phyloP scores from a whole-genome alignment of 768 basidiomycete species.

The Pisolithus tinctorius region DNA sequence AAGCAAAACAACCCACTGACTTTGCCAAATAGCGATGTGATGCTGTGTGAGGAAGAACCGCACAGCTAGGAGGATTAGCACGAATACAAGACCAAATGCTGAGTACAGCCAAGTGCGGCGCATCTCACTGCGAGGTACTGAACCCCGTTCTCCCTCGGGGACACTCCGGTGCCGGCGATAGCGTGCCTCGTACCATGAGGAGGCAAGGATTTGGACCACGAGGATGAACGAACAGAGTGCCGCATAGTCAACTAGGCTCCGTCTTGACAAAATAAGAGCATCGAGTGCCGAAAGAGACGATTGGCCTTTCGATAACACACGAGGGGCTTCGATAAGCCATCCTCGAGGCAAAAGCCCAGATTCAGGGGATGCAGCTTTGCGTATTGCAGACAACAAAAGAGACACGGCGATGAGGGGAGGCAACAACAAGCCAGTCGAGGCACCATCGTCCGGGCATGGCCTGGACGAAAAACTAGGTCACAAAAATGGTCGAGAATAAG shows the following conservation, averaged over 20 bases:
- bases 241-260: slow-evolving; percentile 70
- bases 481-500: background rate
- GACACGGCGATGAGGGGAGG: slow-evolving; percentile 75
- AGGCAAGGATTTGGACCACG: slow-evolving; percentile 71
- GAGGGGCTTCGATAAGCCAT: slow-evolving; percentile 79
- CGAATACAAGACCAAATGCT: slow-evolving; percentile 53
- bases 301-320: slow-evolving; percentile 40
- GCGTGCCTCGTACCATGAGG: slow-evolving; percentile 64
- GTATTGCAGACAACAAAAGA: slow-evolving; percentile 50
- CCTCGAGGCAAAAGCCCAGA: slow-evolving; percentile 40
- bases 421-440: slow-evolving; percentile 75
- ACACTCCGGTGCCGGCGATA: slow-evolving; percentile 34
- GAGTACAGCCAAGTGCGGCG: slow-evolving; percentile 57
- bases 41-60: slow-evolving; percentile 39
- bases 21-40: slow-evolving; percentile 59
- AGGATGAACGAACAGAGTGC: slow-evolving; percentile 78
- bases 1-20: slow-evolving; percentile 35
- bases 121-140: slow-evolving; percentile 70
- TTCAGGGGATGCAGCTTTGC: slow-evolving; percentile 24
- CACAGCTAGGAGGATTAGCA: slow-evolving; percentile 40
- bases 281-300: slow-evolving; percentile 39
- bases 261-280: slow-evolving; percentile 61
- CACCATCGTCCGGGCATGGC: slow-evolving; percentile 79
- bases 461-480: slow-evolving; percentile 32
- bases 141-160: slow-evolving; percentile 63